A percentile compares a stretch with the other conserved stretches of the same genome.
Conservation (phyloP, 257 asterid species). For the Nicotiana noctiflora region DNA sequence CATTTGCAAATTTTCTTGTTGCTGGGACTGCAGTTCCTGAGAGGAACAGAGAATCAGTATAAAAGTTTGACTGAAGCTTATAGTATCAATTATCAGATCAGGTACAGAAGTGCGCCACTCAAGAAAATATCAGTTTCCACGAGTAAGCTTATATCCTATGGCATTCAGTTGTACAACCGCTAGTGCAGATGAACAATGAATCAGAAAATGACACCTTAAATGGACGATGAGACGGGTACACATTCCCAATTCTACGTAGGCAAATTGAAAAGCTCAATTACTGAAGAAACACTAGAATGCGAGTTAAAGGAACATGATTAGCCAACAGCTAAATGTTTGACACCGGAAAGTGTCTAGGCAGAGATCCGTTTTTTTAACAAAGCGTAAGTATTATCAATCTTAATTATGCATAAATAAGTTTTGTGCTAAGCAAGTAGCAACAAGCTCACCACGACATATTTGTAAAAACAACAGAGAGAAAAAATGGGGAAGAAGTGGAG, state of each 20-base stretch:
- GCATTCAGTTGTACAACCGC: neutral
- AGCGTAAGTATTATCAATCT: neutral
- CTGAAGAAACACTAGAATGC: neutral
- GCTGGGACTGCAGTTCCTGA: constrained; percentile 61
- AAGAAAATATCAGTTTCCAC: neutral
- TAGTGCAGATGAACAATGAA: neutral
- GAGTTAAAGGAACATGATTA: neutral
- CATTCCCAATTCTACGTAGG: neutral
- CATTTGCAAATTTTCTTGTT: constrained; percentile 55
- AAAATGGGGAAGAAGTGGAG: neutral
- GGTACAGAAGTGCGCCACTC: neutral
- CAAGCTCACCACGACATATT: neutral
- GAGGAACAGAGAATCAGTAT: constrained; percentile 12
- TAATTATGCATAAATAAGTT: neutral
- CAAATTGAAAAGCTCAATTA: neutral
- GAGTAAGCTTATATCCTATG: neutral
- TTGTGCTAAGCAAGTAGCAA: neutral
- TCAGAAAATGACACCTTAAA: neutral
- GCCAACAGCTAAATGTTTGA: neutral
- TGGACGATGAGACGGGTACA: neutral
- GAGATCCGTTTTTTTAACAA: neutral
- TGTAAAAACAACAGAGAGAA: neutral
- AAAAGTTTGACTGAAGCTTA: neutral
- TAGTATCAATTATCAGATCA: neutral
- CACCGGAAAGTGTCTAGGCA: neutral